These are phyloP conservation scores for Kwoniella shivajii DNA, from an alignment of 1,284 basidiomycete genomes.

Conservation along the genomic window DNA sequence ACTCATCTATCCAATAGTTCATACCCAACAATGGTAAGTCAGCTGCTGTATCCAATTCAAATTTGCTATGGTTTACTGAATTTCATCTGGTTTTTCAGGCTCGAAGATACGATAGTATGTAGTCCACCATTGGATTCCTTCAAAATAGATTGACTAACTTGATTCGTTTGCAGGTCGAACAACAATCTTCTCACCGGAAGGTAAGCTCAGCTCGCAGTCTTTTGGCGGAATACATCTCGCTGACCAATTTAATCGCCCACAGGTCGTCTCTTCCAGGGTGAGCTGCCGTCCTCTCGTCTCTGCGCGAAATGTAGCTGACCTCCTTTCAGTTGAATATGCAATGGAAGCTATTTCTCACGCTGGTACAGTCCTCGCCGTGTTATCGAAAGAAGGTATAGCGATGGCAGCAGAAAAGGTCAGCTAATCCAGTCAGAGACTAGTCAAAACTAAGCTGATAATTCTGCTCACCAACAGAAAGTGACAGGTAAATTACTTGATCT, in stretches of 20 bases:
- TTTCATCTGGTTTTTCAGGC: too few relatives aligned
- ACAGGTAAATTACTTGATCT: constrained; percentile 96
- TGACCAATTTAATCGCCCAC: constrained; percentile 19
- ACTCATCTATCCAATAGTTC: too few relatives aligned
- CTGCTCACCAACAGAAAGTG: constrained; percentile 66
- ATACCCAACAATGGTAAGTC: too few relatives aligned
- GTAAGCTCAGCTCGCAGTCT: constrained; percentile 56
- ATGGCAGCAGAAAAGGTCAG: constrained; percentile 89
- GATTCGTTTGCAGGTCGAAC: constrained; percentile 59
- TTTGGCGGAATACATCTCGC: constrained; percentile 1
- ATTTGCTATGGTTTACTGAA: too few relatives aligned
- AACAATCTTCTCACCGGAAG: constrained; percentile 94
- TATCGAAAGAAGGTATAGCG: constrained; percentile 94
- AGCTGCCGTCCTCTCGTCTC: constrained; percentile 34
- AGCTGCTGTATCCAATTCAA: too few relatives aligned
- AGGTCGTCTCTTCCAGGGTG: constrained; percentile 91
- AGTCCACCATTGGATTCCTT: neutral
- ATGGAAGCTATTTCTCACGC: constrained; percentile 99
- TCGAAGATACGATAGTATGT: constrained; percentile 85
- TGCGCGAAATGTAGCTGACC: neutral
- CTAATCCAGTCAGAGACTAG: neutral
- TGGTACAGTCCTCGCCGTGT: constrained; percentile 89
- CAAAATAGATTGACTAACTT: neutral
- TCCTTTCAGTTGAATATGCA: constrained; percentile 86
- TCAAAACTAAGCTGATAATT: constrained; percentile 6